Base-by-base conservation (phyloP, 768 basidiomycete species). In the Leccinum variicolor region DNA sequence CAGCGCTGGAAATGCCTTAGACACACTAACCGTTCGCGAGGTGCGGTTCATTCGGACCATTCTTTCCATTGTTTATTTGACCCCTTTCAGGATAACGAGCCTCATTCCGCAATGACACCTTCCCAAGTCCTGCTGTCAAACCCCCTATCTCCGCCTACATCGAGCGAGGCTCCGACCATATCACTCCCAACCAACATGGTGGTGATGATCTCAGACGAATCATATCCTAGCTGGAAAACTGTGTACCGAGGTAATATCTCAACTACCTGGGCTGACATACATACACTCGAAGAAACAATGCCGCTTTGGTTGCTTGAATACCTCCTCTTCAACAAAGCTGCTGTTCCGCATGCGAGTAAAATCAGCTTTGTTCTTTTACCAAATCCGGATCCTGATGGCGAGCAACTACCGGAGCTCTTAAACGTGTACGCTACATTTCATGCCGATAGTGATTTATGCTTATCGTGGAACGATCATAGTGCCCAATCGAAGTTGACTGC, bases 271-370 rank as follows among this genome's bases (percentile, higher is more conserved):
- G 76, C 76, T 2, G 87, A 89, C 55, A 64, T 76, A 54, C 70
- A 75, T 41, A 60, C 70, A 14, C 76, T 98, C 34, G 94, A 97
- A 73, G 83, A 85, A 64, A 79, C 75, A 39, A 84, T 93, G 78
- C 96, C 96, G 3, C 66, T 86, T 62, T 98, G 96, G 96, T 74
- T 97, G 50, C 75, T 93, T 52, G 92, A 98, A 70, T 96, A 89
- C 64, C 73, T 98, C 39, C 78, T 98, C 39, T 73, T 84, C 14
- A 88, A 89, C 62, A 85, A 82, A 66, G 74, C 79, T 54, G 74
- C 81, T 14, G 62, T 79, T 26, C 66, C 77, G 0, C 81, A 84
- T 15, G 76, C 81, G 6, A 76, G 81, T 52, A 99, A 98, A 76
- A 69, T 98, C 46, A 92, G 93, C 64, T 99, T 98, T 69, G 84